Evolutionary conservation across 2,329 filamentous ascomycete genomes (phyloP), one percentile per base, ranked within the genome.

Genomic region (Zarea fungicola): DNA sequence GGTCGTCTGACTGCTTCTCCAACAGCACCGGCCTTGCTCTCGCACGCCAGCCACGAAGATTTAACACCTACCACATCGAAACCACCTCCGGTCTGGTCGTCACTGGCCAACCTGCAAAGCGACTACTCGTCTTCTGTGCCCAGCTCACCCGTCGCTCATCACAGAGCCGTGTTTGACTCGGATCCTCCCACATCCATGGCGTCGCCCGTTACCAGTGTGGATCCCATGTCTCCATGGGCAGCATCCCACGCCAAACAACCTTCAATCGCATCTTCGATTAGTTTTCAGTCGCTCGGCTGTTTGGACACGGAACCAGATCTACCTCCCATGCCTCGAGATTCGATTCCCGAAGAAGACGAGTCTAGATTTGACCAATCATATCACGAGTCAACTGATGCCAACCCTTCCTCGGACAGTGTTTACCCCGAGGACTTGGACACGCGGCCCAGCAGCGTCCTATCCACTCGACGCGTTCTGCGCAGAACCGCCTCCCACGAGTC

Each of bases 401-500:
- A 7, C 13, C 43, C 37, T n/a, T 18, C 43, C 9, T 32, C 42
- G 16, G 39, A 48, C 28, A 29, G n/a, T 4, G 18, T 37, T 14
- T 32, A 31, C 9, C 28, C 43, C 4, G 42, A 52, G 16, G 42
- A 35, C 11, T 11, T 35, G 4, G 41, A 50, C 14, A 25, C 22
- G 9, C 16, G 18, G 3, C 23, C 39, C 3, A 42, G 10, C 32
- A 58, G 9, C 49, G 56, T 44, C 56, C 54, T 5, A 51, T 56
- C 9, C 52, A 55, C 7, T 52, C 55, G 2, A 63, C 67, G 0
- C 53, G 59, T 56, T 65, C 66, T 91, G 4, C 85, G 81, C 34
- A 83, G 85, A 26, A 76, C 82, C 3, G 63, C 82, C 2, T 96
- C 91, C 2, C 89, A 95, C 58, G 91, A 96, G 63, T 95, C 89